A percentile compares a stretch with the other conserved stretches of the same genome.
Evolutionary conservation across 1,139 yeast species (phyloP).

Genomic region (Yamadazyma kanchanaburiensis): DNA sequence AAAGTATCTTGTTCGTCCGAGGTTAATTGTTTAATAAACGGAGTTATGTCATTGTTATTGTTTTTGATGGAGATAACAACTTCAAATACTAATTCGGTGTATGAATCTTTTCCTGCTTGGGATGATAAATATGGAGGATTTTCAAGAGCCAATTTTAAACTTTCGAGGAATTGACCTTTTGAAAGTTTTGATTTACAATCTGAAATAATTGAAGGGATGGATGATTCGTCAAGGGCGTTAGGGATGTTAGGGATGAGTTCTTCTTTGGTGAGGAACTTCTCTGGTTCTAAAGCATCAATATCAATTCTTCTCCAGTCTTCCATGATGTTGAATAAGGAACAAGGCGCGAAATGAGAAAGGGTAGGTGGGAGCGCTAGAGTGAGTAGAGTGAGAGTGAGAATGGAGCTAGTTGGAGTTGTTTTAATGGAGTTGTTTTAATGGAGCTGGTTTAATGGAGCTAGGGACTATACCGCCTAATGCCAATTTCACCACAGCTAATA

Average conservation of each 20-base stretch:
- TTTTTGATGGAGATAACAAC: slow-evolving; percentile 73
- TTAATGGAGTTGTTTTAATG: too few relatives aligned
- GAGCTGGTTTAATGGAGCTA: too few relatives aligned
- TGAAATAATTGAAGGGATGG: slow-evolving; percentile 52
- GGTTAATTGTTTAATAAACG: slow-evolving; percentile 55
- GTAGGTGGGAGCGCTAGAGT: too few relatives aligned
- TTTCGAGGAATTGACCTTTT: slow-evolving; percentile 68
- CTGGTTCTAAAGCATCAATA: slow-evolving; percentile 87
- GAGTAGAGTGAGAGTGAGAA: too few relatives aligned
- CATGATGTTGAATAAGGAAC: slow-evolving; percentile 20
- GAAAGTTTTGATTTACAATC: slow-evolving; percentile 64
- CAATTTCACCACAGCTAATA: too few relatives aligned
- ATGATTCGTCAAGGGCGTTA: slow-evolving; percentile 39
- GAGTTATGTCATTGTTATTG: slow-evolving; percentile 55
- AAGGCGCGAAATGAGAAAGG: too few relatives aligned
- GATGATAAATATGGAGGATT: slow-evolving; percentile 84
- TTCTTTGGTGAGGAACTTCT: slow-evolving; percentile 59
- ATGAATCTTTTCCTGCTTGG: slow-evolving; percentile 48
- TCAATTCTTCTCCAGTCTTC: slow-evolving; percentile 78
- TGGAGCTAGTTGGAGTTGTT: too few relatives aligned
- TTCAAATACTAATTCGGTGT: slow-evolving; percentile 62
- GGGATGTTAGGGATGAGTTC: slow-evolving; percentile 63
- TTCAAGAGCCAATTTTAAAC: slow-evolving; percentile 60
- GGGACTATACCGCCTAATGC: too few relatives aligned
- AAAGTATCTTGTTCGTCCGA: slow-evolving; percentile 72